Conservation (phyloP, 495 filamentous ascomycete species). For the Penicillium macrosclerotiorum region DNA sequence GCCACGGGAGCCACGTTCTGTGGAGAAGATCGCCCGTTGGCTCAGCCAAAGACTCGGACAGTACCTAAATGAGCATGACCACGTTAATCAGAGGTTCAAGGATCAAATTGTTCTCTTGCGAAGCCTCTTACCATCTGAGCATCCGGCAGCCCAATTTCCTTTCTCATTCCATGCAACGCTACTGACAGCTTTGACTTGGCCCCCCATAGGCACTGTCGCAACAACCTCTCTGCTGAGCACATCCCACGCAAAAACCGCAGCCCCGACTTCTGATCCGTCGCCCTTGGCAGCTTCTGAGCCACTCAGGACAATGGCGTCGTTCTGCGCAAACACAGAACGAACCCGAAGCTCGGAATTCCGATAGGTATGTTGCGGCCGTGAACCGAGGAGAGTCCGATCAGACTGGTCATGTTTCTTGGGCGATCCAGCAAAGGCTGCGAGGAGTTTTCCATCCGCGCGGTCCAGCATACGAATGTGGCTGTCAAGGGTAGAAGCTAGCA, state of each 20-base stretch:
- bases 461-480: constrained; percentile 79
- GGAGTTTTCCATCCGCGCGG: constrained; percentile 64
- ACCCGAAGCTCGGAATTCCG: constrained; percentile 69
- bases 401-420: constrained; percentile 25
- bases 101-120: background rate
- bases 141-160: constrained; percentile 64
- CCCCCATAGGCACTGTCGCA: constrained; percentile 56
- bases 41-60: constrained; percentile 27
- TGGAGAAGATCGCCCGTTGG: constrained; percentile 2
- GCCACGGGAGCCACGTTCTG: constrained; percentile 4
- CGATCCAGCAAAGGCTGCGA: constrained; percentile 66
- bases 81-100: background rate
- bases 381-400: background rate
- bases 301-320: constrained; percentile 74
- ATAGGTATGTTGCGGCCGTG: constrained; percentile 30
- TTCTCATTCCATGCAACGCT: constrained; percentile 71
- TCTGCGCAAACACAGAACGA: constrained; percentile 67
- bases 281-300: constrained; percentile 67
- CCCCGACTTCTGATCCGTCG: constrained; percentile 50
- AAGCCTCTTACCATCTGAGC: constrained; percentile 52
- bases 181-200: constrained; percentile 56
- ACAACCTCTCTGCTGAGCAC: constrained; percentile 71
- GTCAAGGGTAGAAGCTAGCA: constrained; percentile 77
- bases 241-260: constrained; percentile 80
- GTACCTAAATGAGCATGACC: constrained; percentile 16